Evolutionary conservation across 805 yeast species (phyloP), one percentile per base, ranked within the genome.

Genomic region (Saccharomycopsis javanensis): DNA sequence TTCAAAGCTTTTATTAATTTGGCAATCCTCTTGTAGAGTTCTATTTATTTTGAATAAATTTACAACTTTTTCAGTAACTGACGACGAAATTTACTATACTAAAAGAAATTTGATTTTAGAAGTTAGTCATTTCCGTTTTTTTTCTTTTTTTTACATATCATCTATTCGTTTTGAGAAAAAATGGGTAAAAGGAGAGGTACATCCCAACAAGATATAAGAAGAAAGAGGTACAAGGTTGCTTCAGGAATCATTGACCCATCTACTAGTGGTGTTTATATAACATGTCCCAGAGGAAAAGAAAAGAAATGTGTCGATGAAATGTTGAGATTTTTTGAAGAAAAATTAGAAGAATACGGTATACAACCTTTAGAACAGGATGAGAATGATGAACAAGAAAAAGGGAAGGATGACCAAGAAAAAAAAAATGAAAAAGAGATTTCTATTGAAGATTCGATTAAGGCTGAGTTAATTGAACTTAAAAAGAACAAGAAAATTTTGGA

Each of bases 241-340:
- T 66, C 72, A 1, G 80, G 80, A 7, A 72, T 80, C 55, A 69
- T 91, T 18, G 97, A 91, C 65, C 96, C 97, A 0, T 85, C 85
- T 42, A 86, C 94, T 56, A 73, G 84, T 38, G 99, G 99, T 0
- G 76, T 94, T 0, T 94, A 87, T 69, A 96, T 90, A 11, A 87
- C 98, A 0, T 92, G 97, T 69, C 80, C 82, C 53, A 77, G 96
- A 64, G 85, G 86, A 38, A 82, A 84, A 59, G 99, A 94, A 68
- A 77, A 77, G 55, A 82, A 79, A 55, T 88, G 95, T 60, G 78
- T 85, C n/a, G 81, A 81, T 61, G 97, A 90, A 67, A 71, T 90
- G 63, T 75, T 79, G 60, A 69, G 73, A 57, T 66, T 88, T 8
- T 76, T 90, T 46, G 71, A 72, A 53, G 88, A 83, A 18, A 76